These are phyloP conservation scores for Globisporangium nodosum DNA, from an alignment of 352 stramenopile genomes.

Conservation along the genomic window DNA sequence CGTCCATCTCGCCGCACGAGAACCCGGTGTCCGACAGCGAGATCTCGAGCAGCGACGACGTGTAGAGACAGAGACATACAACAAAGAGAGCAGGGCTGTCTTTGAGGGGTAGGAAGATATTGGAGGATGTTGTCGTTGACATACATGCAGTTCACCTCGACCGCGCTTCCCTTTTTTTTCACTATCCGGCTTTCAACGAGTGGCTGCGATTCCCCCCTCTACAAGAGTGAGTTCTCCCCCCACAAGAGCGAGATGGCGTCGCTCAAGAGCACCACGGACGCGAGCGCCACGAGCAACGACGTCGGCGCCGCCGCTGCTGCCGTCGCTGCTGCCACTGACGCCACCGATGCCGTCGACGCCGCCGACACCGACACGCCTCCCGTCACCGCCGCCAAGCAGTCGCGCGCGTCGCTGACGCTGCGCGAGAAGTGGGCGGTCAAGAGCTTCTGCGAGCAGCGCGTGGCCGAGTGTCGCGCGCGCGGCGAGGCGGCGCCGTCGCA, in stretches of 20 bases:
- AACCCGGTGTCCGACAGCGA: constrained; percentile 12
- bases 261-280: too few relatives aligned
- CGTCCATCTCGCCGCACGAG: constrained; percentile 14
- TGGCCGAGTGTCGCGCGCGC: constrained; percentile 47
- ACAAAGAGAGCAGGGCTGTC: not conserved
- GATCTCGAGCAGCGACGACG: constrained; percentile 6
- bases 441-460: constrained; percentile 68
- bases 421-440: constrained; percentile 71
- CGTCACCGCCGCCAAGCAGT: constrained; percentile 1
- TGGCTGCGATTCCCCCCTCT: too few relatives aligned
- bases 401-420: constrained; percentile 54
- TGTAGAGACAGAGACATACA: not conserved
- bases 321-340: not conserved
- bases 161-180: not conserved
- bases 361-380: not conserved
- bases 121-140: not conserved
- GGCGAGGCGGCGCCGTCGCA: constrained; percentile 56
- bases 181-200: not conserved
- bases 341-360: not conserved
- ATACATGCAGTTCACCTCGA: too few relatives aligned
- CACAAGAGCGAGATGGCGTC: not conserved
- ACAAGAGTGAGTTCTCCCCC: not conserved
- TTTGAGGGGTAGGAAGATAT: not conserved
- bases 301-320: not conserved
- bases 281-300: too few relatives aligned